Evolutionary conservation across 2,329 filamentous ascomycete genomes (phyloP), one percentile per base, ranked within the genome.

Genomic region (Ophiostoma himal-ulmi): DNA sequence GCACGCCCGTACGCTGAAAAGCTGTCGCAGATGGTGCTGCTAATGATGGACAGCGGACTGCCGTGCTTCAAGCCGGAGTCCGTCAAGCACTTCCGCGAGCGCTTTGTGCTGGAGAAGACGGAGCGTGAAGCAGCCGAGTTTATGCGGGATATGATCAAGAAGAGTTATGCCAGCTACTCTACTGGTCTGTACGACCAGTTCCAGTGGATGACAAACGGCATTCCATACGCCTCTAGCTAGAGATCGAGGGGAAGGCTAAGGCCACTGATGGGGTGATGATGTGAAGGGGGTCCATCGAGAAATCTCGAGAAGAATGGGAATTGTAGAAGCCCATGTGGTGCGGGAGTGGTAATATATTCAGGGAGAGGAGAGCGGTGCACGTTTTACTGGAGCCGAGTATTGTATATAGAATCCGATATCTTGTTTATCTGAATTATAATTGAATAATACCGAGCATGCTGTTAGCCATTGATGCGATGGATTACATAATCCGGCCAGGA

Each of bases 31-130:
- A 90, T 98, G 73, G 93, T 99, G 26, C 85, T 91, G 72, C 85
- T 97, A 77, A 99, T 99, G 96, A 89, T 98, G 82, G 95, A 97
- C 77, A 95, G 91, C 74, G 95, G 95, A 0, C 80, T 99, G 76
- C 95, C 95, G 7, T 99, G 95, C 82, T 99, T 99, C 85, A 98
- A 97, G 81, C 94, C 94, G 0, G 92, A 97, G 79, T 97, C 91
- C 14, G 90, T 99, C 73, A 88, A 91, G 80, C 93, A 97, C 80
- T 97, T 99, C 82, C 89, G 88, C 73, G 92, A 97, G 76, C 84
- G 95, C 17, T 98, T 99, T 79, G 94, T 97, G 71, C 82, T 97
- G 70, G 95, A 98, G 71, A 94, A 91, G 83, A 92, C 83, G 70
- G 95, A 99, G 80, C 86, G 93, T 67, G 95, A 99, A 80, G 95